Conservation (phyloP, 2,329 filamentous ascomycete species). For the Dactylellina haptotyla region DNA sequence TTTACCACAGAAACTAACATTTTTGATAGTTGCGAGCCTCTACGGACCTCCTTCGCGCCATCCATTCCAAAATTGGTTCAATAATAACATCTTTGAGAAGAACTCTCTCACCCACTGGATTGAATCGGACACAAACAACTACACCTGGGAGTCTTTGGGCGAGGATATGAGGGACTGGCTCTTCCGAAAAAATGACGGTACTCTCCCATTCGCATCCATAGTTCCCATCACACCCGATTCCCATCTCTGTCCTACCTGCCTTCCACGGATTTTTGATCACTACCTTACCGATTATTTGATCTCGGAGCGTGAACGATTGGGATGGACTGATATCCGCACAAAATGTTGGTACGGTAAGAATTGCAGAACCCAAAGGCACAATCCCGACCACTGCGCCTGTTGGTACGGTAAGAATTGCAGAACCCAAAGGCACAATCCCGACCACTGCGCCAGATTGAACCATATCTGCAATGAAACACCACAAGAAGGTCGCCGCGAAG, state of each 20-base stretch:
- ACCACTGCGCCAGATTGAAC: constrained; percentile 45
- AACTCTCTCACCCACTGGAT: constrained; percentile 28
- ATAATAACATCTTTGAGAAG: constrained; percentile 28
- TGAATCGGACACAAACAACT: constrained; percentile 32
- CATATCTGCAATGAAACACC: constrained; percentile 41
- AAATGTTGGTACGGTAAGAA: constrained; percentile 52
- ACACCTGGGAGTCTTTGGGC: constrained; percentile 32
- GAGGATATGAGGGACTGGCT: constrained; percentile 40
- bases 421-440: constrained; percentile 43
- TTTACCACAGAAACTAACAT: not conserved
- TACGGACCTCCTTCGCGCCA: not conserved
- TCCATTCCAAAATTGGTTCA: constrained; percentile 16
- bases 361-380: constrained; percentile 45
- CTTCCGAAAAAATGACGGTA: constrained; percentile 16
- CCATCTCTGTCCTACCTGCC: constrained; percentile 28
- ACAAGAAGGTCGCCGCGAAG: constrained; percentile 20
- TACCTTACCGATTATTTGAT: constrained; percentile 31
- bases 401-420: constrained; percentile 39
- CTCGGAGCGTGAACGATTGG: constrained; percentile 38
- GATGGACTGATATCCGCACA: constrained; percentile 31
- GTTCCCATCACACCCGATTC: constrained; percentile 14
- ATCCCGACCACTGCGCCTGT: constrained; percentile 45
- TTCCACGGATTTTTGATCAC: constrained; percentile 16
- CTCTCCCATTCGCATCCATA: not conserved
- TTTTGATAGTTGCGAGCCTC: constrained; percentile 6